Base-by-base conservation (phyloP, 139 green algal genomes). In the Nannochloris sp. region DNA sequence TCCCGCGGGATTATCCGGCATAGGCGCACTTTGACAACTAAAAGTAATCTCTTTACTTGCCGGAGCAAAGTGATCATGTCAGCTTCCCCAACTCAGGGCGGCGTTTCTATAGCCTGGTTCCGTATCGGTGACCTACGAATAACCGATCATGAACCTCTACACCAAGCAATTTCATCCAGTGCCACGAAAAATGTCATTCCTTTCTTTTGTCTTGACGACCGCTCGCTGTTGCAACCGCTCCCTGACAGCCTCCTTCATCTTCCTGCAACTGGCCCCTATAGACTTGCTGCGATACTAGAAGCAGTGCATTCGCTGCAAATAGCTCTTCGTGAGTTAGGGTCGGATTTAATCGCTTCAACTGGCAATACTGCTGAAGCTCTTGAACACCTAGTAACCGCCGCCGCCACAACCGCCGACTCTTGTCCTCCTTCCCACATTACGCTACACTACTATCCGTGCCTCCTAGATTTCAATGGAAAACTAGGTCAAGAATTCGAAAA, bases 101-200 rank as follows among this genome's bases (percentile, higher is more conserved):
- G n/a, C n/a, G n/a, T n/a, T n/a, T n/a, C n/a, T 6, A 68, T 70
- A 25, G 63, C 44, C n/a, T 65, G 56, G 56, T 34, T 70, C 12
- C 56, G 63, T 30, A 60, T 56, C 32, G 45, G 44, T 0, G 68
- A 78, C 47, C 33, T 78, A 15, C 57, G 71, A 4, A 27, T 78
- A 14, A 14, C 51, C 15, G 71, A 78, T 54, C 68, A 78, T 31
- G 58, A 78, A 37, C 58, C 71, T 3, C 59, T 78, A 4, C 33
- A 46, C 33, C 45, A 53, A 13, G 13, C 29, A 8, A 15, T 25
- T 14, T 10, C 27, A 0, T 23, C 34, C 25, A 33, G 2, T 14
- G 32, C 58, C 1, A n/a, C n/a, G n/a, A n/a, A n/a, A n/a, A 8
- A 54, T 24, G 31, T 77, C 31, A 14, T 77, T 6, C 65, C 65